Percentiles rank a stretch among this genome's conserved stretches.
Evolutionary conservation across 2,329 filamentous ascomycete genomes (phyloP).

Genomic region (Falciphora oryzae): DNA sequence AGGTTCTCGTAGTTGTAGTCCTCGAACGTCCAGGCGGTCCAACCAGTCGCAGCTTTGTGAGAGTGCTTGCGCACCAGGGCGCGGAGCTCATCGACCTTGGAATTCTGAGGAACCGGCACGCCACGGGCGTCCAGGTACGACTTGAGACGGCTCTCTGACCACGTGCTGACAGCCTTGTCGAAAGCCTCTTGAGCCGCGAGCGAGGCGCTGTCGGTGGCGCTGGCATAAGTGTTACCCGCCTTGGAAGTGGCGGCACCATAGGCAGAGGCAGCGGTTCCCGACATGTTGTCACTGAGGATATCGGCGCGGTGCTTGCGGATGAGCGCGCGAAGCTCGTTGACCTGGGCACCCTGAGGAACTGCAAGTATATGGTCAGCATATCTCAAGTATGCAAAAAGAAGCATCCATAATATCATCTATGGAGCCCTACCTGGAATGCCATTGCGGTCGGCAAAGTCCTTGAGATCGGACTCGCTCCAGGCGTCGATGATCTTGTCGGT

Average conservation of each 20-base stretch:
- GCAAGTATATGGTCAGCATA: constrained; percentile 20
- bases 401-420: neutral
- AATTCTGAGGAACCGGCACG: constrained; percentile 65
- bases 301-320: constrained; percentile 80
- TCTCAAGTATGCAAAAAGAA: neutral
- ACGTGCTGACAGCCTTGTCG: constrained; percentile 52
- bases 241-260: constrained; percentile 69
- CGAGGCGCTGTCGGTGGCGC: constrained; percentile 64
- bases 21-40: constrained; percentile 73
- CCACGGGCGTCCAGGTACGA: constrained; percentile 72
- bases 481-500: constrained; percentile 81
- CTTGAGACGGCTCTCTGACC: constrained; percentile 75
- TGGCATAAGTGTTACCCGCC: constrained; percentile 70
- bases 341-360: constrained; percentile 87
- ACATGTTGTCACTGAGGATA: constrained; percentile 60
- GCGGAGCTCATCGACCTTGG: constrained; percentile 67
- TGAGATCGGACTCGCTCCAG: constrained; percentile 85
- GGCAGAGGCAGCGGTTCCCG: constrained; percentile 50
- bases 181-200: constrained; percentile 62
- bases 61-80: constrained; percentile 68
- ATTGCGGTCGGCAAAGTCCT: constrained; percentile 91
- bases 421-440: constrained; percentile 50
- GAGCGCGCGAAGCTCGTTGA: constrained; percentile 83
- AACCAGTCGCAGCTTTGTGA: constrained; percentile 63
- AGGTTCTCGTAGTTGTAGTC: constrained; percentile 69